Percentiles rank a stretch among this genome's conserved stretches.
Conservation (phyloP, 495 filamentous ascomycete genomes). For the Penicillium longicatenatum region DNA sequence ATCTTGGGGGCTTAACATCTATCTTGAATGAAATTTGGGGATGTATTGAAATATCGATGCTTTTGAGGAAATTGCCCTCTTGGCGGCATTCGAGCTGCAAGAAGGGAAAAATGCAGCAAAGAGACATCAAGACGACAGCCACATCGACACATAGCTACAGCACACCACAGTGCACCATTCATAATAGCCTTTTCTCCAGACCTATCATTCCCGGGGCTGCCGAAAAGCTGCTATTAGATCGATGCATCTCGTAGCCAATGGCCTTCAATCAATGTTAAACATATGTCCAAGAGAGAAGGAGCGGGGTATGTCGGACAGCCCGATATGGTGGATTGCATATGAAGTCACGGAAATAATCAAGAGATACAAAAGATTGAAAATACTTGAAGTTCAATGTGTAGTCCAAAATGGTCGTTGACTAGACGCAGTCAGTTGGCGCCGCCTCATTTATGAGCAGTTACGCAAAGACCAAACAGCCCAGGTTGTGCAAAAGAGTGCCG, state of each 20-base stretch:
- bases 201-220: background rate
- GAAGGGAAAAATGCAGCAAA: too few species aligned
- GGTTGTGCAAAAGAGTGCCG: conserved; percentile 9
- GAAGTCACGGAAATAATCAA: background rate
- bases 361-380: background rate
- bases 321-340: background rate
- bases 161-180: too few species aligned
- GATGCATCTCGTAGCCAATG: background rate
- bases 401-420: too few species aligned
- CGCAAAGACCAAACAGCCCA: conserved; percentile 3
- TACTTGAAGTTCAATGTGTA: too few species aligned
- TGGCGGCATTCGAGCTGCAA: too few species aligned
- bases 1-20: background rate
- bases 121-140: too few species aligned
- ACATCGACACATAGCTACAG: too few species aligned
- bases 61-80: too few species aligned
- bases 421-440: background rate
- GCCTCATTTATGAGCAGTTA: conserved; percentile 6
- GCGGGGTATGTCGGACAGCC: background rate
- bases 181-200: background rate
- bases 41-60: too few species aligned
- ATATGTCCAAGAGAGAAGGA: background rate
- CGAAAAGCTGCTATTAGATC: background rate
- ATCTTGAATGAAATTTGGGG: background rate
- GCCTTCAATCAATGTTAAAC: background rate